Percentiles rank a stretch among this genome's conserved stretches.
Conservation (phyloP, 306 rosid species). For the Boehmeria nivea region DNA sequence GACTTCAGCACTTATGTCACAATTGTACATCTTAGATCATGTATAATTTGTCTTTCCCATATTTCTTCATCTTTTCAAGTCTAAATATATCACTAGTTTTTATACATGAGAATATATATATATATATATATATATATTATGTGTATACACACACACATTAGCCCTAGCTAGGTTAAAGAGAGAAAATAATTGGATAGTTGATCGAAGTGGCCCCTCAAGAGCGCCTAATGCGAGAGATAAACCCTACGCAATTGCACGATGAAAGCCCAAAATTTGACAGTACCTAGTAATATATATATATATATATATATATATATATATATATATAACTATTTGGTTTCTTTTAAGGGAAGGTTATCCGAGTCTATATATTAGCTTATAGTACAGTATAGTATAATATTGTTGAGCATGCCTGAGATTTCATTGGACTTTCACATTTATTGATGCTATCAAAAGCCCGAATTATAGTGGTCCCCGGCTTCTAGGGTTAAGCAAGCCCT, state of each 20-base stretch:
- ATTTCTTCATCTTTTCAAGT: background rate
- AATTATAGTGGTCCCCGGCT: slow-evolving; percentile 52
- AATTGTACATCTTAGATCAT: background rate
- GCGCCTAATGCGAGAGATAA: slow-evolving; percentile 7
- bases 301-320: background rate
- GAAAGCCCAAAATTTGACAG: slow-evolving; percentile 45
- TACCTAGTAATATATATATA: slow-evolving; percentile 11
- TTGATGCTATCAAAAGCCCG: slow-evolving; percentile 39
- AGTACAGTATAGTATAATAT: slow-evolving; percentile 22
- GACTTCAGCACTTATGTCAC: background rate
- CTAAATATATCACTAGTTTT: background rate
- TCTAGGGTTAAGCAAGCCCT: slow-evolving; percentile 51
- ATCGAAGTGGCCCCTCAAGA: slow-evolving; percentile 70
- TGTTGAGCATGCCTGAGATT: slow-evolving; percentile 54
- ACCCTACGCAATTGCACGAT: too few species aligned
- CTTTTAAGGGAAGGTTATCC: slow-evolving; percentile 27
- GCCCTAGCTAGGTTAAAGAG: too few species aligned
- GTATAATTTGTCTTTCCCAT: background rate
- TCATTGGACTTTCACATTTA: slow-evolving; percentile 47
- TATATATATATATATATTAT: background rate
- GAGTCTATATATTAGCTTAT: slow-evolving; percentile 13
- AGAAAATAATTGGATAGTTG: slow-evolving; percentile 40
- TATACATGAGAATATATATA: background rate
- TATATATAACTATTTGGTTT: background rate
- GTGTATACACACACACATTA: too few species aligned